Base-by-base conservation (phyloP, 2,329 filamentous ascomycete species). In the Pseudocercospora fuligena region DNA sequence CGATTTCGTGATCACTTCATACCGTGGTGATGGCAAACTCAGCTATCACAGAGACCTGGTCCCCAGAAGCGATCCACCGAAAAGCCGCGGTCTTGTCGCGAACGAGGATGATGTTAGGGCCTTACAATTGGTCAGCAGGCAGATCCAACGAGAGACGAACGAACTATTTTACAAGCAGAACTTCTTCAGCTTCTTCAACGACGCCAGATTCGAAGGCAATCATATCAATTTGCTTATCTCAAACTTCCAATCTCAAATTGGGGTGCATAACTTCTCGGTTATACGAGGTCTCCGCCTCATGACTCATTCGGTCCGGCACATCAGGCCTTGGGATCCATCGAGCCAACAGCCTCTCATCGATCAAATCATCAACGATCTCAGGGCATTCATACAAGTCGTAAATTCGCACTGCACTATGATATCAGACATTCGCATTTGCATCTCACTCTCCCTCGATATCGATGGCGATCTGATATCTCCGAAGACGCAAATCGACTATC, bases 141-240 rank as follows among this genome's bases (percentile, higher is more conserved):
- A 33, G 2, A 61, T 64, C 21, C 61, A 47, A 9, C 57, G 33
- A 36, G 61, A 64, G 40, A 64, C 65, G 9, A 27, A 53, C 51
- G 25, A 57, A 14, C 36, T 64, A 2, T 64, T 67, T 29, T 67
- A 67, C 47, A 54, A 58, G 27, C n/a, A 43, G 5, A 67, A 67
- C 29, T 54, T 9, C 25, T 64, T 64, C 49, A 36, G 51, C 36
- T 33, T 67, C 47, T 29, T 51, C 19, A 57, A 64, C 25, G 65
- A 67, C 14, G 19, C 51, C 9, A 19, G 56, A 27, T 33, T 40
- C n/a, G 31, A 31, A 46, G 64, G 49, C n/a, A 63, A 66, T 8
- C 54, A 60, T 11, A 33, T 61, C 47, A 23, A 21, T 16, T 31
- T 40, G 7, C 31, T 66, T 1, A 12, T 66, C 16, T 21, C 36